These are phyloP conservation scores for Solanum habrochaites DNA, from an alignment of 257 asterid genomes.

Conservation along the genomic window DNA sequence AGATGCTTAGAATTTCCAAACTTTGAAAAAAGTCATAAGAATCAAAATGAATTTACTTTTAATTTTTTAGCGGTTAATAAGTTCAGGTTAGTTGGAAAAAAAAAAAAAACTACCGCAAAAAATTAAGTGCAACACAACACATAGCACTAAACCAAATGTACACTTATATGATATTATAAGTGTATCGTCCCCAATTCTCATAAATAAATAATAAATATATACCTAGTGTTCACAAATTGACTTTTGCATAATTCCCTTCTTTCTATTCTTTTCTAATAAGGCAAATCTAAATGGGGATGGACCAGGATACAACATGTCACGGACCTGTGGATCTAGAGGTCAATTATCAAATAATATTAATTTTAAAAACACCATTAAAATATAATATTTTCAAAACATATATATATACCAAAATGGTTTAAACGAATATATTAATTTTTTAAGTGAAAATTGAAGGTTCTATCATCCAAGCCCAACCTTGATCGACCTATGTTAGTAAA, in stretches of 20 bases:
- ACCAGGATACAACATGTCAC: neutral
- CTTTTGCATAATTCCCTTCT: neutral
- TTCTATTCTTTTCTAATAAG: neutral
- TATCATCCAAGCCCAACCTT: no score
- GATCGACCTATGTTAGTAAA: neutral
- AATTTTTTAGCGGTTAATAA: neutral
- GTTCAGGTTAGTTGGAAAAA: neutral
- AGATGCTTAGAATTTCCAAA: neutral
- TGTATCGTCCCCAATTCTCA: neutral
- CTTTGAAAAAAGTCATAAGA: neutral
- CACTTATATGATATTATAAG: neutral
- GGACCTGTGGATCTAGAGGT: neutral
- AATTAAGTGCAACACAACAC: neutral
- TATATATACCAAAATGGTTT: no score
- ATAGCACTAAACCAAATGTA: neutral
- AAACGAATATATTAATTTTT: no score
- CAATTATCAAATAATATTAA: neutral
- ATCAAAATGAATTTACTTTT: neutral
- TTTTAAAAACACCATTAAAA: neutral
- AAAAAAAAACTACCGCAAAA: neutral
- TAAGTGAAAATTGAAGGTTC: fast-evolving
- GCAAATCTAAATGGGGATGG: neutral
- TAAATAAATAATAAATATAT: neutral
- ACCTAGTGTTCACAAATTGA: neutral
- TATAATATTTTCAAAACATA: neutral